A percentile compares a stretch with the other conserved stretches of the same genome.
phyloP scores from a whole-genome alignment of 176 grass and related monocot genomes.

The Triticum dicoccoides region DNA sequence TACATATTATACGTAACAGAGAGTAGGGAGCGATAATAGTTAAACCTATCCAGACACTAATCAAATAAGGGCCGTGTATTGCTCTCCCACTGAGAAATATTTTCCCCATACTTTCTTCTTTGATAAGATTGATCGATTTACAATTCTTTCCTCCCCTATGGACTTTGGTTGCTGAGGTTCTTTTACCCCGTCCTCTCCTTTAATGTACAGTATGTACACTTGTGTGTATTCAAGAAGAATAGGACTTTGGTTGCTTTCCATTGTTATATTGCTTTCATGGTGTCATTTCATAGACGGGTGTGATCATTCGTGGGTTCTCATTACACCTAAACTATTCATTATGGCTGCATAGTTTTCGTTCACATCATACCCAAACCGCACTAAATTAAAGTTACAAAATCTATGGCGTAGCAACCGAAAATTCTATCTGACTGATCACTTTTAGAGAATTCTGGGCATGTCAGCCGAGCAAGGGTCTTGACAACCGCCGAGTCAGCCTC shows the following conservation, averaged over 20 bases:
- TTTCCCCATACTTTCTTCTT: neutral
- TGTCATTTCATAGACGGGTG: constrained; percentile 41
- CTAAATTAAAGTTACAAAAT: neutral
- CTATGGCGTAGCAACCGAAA: neutral
- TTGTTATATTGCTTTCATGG: constrained; percentile 19
- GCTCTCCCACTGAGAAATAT: constrained; percentile 46
- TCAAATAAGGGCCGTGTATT: constrained; percentile 36
- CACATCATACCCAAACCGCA: neutral
- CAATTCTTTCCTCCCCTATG: constrained; percentile 8
- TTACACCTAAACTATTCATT: neutral
- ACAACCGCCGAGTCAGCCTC: too few relatives aligned
- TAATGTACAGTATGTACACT: too few relatives aligned
- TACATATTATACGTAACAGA: neutral
- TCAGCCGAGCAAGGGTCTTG: too few relatives aligned
- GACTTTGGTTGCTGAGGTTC: too few relatives aligned
- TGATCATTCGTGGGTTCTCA: constrained; percentile 23
- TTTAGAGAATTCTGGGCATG: too few relatives aligned
- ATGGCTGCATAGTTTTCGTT: neutral
- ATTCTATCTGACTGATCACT: neutral
- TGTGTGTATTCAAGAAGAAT: too few relatives aligned
- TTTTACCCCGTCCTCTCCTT: too few relatives aligned
- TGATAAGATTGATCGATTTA: neutral
- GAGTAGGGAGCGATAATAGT: neutral
- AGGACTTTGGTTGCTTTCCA: constrained; percentile 5
- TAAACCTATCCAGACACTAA: constrained; percentile 18